Evolutionary conservation across 495 filamentous ascomycete genomes (phyloP).

Genomic region (Daldinia caldariorum): DNA sequence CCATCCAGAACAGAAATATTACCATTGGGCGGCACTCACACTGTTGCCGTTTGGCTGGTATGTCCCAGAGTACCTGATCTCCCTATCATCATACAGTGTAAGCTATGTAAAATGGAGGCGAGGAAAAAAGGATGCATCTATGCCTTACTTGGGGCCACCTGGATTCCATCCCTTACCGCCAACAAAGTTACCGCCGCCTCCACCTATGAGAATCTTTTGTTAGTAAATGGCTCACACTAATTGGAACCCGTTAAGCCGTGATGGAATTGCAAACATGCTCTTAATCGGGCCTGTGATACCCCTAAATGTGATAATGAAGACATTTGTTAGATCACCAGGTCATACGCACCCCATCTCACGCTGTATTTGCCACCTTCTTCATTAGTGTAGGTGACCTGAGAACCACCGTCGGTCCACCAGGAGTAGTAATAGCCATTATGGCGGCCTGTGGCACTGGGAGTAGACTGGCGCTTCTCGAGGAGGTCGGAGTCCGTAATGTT

Average conservation of each 20-base stretch:
- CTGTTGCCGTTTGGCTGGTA: conserved; percentile 62
- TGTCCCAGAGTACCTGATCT: conserved; percentile 58
- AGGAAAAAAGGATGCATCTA: background rate
- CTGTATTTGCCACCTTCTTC: conserved; percentile 62
- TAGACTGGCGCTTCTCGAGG: conserved; percentile 43
- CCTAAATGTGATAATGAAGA: background rate
- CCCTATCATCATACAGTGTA: conserved; percentile 39
- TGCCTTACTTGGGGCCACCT: conserved; percentile 56
- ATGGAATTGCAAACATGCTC: background rate
- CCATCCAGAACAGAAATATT: background rate
- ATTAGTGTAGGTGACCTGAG: conserved; percentile 65
- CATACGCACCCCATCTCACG: conserved; percentile 58
- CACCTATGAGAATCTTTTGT: conserved; percentile 7
- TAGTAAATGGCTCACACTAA: background rate
- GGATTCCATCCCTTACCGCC: conserved; percentile 71
- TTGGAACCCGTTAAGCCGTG: background rate
- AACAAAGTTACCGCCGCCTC: conserved; percentile 65
- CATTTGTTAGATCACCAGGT: background rate
- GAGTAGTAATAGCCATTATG: conserved; percentile 70
- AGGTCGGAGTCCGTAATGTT: conserved; percentile 6
- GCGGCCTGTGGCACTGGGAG: conserved; percentile 59
- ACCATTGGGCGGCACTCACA: conserved; percentile 2
- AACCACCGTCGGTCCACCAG: conserved; percentile 69
- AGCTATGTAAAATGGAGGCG: background rate
- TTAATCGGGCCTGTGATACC: background rate